Percentiles rank a stretch among this genome's conserved stretches.
phyloP scores from a whole-genome alignment of 2,329 filamentous ascomycete genomes.

The Cylindrodendrum hubeiense region DNA sequence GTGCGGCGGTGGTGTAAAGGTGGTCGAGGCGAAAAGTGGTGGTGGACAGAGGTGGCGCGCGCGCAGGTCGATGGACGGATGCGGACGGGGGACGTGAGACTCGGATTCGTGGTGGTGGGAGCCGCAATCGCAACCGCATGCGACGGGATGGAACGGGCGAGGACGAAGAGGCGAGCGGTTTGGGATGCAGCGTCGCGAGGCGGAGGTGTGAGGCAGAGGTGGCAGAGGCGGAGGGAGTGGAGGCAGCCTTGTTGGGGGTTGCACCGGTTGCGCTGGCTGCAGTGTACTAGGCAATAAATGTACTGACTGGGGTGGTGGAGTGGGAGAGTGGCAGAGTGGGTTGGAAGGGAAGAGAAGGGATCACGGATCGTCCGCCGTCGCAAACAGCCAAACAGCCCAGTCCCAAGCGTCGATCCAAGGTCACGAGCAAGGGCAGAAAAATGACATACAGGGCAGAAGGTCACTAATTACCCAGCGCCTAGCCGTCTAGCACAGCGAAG shows the following conservation, averaged over 20 bases:
- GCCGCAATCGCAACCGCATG: conserved; percentile 23
- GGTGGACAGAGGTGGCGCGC: not conserved
- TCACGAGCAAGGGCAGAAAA: conserved; percentile 1
- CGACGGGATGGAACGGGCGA: conserved; percentile 17
- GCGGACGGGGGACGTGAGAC: conserved; percentile 11
- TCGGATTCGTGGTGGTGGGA: conserved; percentile 13
- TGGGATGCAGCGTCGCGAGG: not conserved
- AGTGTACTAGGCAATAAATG: too few species aligned
- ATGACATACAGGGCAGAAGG: not conserved
- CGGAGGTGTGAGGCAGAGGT: not conserved
- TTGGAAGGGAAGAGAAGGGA: not conserved
- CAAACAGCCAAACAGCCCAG: not conserved
- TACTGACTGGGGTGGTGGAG: not conserved
- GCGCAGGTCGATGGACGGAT: conserved; percentile 12
- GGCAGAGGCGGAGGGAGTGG: not conserved
- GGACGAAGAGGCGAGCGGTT: not conserved
- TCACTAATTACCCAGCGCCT: not conserved
- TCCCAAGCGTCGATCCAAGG: not conserved
- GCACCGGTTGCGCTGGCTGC: not conserved
- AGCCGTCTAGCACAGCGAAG: not conserved
- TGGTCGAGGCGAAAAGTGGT: not conserved
- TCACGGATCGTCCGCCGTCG: not conserved
- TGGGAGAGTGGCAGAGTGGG: not conserved
- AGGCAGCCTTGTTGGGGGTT: not conserved
- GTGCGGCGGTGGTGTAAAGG: not conserved